A percentile compares a stretch with the other conserved stretches of the same genome.
Conservation (phyloP, 306 rosid genomes). For the Argentina anserina region DNA sequence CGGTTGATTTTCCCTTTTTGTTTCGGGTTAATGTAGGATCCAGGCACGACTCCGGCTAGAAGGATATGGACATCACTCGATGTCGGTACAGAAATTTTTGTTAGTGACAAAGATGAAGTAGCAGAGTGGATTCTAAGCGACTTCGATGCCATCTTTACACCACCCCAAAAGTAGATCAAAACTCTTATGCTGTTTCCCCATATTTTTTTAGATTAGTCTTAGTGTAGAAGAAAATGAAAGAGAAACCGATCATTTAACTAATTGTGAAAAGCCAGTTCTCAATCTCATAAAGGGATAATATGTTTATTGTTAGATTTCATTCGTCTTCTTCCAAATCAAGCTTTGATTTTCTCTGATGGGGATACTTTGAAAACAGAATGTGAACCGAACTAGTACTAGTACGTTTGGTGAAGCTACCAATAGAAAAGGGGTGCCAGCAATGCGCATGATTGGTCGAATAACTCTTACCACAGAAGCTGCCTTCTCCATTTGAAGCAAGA, state of each 20-base stretch:
- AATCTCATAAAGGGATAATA: background rate
- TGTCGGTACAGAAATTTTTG: slow-evolving; percentile 68
- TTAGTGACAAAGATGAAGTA: slow-evolving; percentile 55
- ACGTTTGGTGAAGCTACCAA: background rate
- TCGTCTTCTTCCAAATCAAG: background rate
- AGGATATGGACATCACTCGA: slow-evolving; percentile 76
- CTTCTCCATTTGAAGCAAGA: background rate
- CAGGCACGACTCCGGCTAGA: slow-evolving; percentile 54
- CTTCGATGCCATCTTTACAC: slow-evolving; percentile 50
- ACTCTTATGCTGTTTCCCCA: background rate
- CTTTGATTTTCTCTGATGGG: background rate
- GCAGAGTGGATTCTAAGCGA: slow-evolving; percentile 76
- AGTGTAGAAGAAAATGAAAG: background rate
- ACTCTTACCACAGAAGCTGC: background rate
- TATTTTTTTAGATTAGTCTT: background rate
- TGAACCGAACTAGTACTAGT: background rate
- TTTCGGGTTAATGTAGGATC: slow-evolving; percentile 45
- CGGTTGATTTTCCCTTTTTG: background rate
- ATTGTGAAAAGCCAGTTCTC: slow-evolving; percentile 7
- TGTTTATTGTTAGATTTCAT: background rate
- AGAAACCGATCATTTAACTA: slow-evolving; percentile 6
- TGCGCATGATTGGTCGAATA: background rate
- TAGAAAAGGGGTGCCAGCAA: background rate
- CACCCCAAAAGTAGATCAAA: background rate
- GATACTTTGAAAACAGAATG: background rate